Base-by-base conservation (phyloP, 768 basidiomycete species). In the Boletus reticuloceps region DNA sequence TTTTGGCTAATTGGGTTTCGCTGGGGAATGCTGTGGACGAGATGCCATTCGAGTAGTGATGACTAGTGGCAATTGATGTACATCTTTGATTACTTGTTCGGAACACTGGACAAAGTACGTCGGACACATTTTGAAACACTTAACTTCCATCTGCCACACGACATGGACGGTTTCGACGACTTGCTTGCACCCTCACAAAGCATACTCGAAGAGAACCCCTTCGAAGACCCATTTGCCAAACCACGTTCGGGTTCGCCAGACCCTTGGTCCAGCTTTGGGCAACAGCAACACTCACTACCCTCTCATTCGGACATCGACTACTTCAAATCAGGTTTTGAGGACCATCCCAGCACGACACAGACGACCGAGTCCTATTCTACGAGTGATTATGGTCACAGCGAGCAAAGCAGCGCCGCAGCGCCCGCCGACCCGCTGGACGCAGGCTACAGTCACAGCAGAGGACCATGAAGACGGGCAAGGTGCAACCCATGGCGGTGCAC, bases 31-130 rank as follows among this genome's bases (percentile, higher is more conserved):
- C 79, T 39, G 80, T 94, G 38, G 86, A 89, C 60, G 73, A 73
- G 47, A 96, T 98, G 93, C 93, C 94, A 7, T 85, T 84, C 45
- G 94, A 95, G 67, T 94, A 73, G 79, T 55, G 37, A 39, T 47
- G 55, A 50, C 37, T 45, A 12, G 27, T 40, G 22, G 22, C 22
- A 25, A 4, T 25, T 25, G 22, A 25, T 51, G 54, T 66, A 59
- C 46, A 53, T 34, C 50, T 52, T 34, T 36, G 34, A 36, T 36
- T 29, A 29, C 8, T 29, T 29, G 29, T 29, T 29, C 29, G 29
- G 29, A 29, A 29, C 29, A 29, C 29, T 25, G 25, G 25, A 25
- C 25, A 25, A 25, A 25, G 25, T 25, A 6, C 25, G 25, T 25
- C 25, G 25, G 25, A 25, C 25, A 32, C 43, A 25, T 20, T 22